These are phyloP conservation scores for Phallus indusiatus DNA, from an alignment of 768 basidiomycete species.

Conservation along the genomic window DNA sequence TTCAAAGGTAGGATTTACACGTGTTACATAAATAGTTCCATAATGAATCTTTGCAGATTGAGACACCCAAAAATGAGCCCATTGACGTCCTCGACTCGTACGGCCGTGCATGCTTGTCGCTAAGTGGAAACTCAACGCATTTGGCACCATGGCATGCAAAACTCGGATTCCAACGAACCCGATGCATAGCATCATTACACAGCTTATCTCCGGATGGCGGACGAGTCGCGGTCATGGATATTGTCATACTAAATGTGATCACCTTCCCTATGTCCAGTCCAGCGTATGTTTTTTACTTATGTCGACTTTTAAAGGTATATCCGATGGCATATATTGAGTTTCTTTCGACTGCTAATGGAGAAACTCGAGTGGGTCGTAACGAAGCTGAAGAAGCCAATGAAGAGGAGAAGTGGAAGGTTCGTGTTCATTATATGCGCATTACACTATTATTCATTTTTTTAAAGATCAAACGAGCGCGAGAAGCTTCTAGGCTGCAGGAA, in stretches of 20 bases:
- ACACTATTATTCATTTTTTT: neutral
- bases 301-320: conserved; percentile 37
- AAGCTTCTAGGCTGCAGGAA: conserved; percentile 46
- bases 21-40: neutral
- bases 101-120: conserved; percentile 48
- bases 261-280: neutral
- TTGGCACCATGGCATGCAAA: conserved; percentile 83
- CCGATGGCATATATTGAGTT: conserved; percentile 78
- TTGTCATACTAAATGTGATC: conserved; percentile 57
- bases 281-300: neutral
- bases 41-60: conserved; percentile 36
- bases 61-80: conserved; percentile 63
- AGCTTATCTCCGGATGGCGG: conserved; percentile 82
- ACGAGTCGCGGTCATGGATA: conserved; percentile 58
- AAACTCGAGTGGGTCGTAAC: conserved; percentile 45
- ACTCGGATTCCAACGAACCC: conserved; percentile 63
- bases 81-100: conserved; percentile 78
- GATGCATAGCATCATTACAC: conserved; percentile 66
- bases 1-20: conserved; percentile 49
- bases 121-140: conserved; percentile 81
- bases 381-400: conserved; percentile 57
- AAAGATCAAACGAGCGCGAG: conserved; percentile 50
- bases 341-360: conserved; percentile 37
- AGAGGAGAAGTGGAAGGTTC: conserved; percentile 65
- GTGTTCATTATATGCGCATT: conserved; percentile 9